Evolutionary conservation across 148 eudicot species (phyloP), one percentile per base, ranked within the genome.

Genomic region (Camellia japonica): DNA sequence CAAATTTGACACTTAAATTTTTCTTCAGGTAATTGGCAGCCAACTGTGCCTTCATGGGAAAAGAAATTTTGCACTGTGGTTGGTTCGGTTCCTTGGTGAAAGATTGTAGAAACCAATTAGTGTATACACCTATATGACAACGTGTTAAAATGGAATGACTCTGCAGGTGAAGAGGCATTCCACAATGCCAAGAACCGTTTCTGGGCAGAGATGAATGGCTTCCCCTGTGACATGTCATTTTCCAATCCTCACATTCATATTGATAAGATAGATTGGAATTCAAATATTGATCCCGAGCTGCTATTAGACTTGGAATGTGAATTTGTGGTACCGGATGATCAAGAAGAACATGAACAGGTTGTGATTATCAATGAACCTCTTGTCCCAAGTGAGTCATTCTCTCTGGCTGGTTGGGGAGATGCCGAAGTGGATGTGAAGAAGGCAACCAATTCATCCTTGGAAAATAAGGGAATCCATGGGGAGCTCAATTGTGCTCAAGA

Each of bases 241-340:
- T 93, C 96, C 23, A 90, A 92, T 80, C 98, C 94, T 1, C 86
- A 94, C 78, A 68, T 88, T 55, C 92, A 86, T 77, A 91, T 92
- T 15, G 94, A 94, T 59, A 68, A 91, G 63, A 74, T 92, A 13
- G 88, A 92, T 67, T 92, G 97, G 97, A 71, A 92, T 55, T 66
- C 86, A 20, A 30, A 78, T 16, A 71, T 86, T 62, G 93, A 92
- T 61, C 82, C 80, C 9, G 81, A 83, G 58, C 84, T 86, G 61
- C 55, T 84, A 18, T 68, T 55, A 54, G 93, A 92, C 77, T 73
- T 89, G 16, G 91, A 85, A 10, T 70, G 74, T 7, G 92, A 80
- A 60, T 44, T 61, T 14, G 81, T 74, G 59, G 55, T 52, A 15
- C 81, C 82, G 20, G 83, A 79, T 76, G 83, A 82, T 13, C 62